Evolutionary conservation across 2,329 filamentous ascomycete species (phyloP).

Genomic region (Coleophoma cylindrospora): DNA sequence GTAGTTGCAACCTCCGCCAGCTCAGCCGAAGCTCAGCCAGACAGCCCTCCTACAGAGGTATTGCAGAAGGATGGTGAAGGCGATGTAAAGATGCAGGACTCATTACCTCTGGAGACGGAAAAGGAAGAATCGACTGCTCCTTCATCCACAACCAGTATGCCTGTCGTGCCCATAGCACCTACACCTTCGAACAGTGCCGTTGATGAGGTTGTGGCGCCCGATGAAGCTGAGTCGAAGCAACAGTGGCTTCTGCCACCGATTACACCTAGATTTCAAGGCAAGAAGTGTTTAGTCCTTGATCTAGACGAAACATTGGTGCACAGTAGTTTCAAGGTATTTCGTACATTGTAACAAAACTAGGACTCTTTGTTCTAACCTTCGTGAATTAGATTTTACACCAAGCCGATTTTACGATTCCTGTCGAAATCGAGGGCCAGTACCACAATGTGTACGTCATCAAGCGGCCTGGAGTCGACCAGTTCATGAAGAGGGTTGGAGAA

Average conservation of each 20-base stretch:
- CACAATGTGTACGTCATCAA: constrained; percentile 99
- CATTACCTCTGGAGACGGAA: constrained; percentile 14
- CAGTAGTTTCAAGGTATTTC: constrained; percentile 90
- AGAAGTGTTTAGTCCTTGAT: constrained; percentile 93
- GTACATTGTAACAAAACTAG: not conserved
- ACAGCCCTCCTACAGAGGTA: constrained; percentile 1
- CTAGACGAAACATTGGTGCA: constrained; percentile 96
- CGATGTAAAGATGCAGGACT: constrained; percentile 17
- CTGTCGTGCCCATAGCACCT: constrained; percentile 19
- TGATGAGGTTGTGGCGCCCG: constrained; percentile 13
- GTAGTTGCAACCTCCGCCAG: constrained; percentile 8
- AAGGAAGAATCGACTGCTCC: constrained; percentile 17
- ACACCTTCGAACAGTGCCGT: constrained; percentile 10
- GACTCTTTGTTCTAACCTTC: constrained; percentile 1
- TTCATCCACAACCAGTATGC: constrained; percentile 11
- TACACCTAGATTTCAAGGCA: constrained; percentile 71
- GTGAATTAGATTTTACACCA: constrained; percentile 78
- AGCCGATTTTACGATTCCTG: constrained; percentile 97
- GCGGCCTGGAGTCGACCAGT: constrained; percentile 94
- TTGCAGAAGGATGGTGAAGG: constrained; percentile 16
- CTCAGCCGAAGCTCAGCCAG: constrained; percentile 6
- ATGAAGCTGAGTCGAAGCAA: constrained; percentile 24
- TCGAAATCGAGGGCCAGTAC: constrained; percentile 97
- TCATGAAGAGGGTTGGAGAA: constrained; percentile 98
- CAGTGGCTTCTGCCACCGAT: constrained; percentile 70